Evolutionary conservation across 768 basidiomycete genomes (phyloP).

Genomic region (Boletus bicolor): DNA sequence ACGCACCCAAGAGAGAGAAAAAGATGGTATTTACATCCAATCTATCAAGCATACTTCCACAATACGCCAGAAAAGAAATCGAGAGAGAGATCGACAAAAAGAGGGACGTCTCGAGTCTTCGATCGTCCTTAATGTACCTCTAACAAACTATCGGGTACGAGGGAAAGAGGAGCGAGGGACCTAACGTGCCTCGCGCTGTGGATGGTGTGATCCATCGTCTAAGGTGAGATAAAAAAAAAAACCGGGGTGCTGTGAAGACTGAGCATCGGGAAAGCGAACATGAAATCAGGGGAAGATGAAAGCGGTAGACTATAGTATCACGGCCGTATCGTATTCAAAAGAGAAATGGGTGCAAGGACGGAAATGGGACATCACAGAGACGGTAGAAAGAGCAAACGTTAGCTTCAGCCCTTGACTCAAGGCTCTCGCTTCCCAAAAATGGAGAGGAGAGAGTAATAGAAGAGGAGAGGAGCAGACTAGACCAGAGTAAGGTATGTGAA

Average conservation of each 20-base stretch:
- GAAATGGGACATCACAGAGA: background rate
- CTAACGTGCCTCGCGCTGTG: background rate
- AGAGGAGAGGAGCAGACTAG: background rate
- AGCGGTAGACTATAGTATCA: background rate
- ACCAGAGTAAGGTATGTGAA: background rate
- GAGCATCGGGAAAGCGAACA: background rate
- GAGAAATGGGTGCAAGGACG: no score
- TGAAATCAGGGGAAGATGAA: background rate
- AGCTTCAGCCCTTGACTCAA: no score
- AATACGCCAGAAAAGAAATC: background rate
- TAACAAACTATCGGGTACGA: background rate
- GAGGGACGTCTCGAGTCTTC: background rate
- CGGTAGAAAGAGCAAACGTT: background rate
- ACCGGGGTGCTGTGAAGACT: background rate
- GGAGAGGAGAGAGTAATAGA: background rate
- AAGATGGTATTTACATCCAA: background rate
- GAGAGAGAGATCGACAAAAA: background rate
- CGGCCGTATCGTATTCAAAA: background rate
- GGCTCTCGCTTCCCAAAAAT: background rate
- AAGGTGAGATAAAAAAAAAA: background rate
- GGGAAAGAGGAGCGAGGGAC: background rate
- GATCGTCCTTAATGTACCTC: constrained; percentile 3
- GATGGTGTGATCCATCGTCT: background rate
- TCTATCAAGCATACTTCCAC: background rate
- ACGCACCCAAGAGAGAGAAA: no score